Conservation (phyloP, 352 stramenopile species). For the Phytopythium litorale region DNA sequence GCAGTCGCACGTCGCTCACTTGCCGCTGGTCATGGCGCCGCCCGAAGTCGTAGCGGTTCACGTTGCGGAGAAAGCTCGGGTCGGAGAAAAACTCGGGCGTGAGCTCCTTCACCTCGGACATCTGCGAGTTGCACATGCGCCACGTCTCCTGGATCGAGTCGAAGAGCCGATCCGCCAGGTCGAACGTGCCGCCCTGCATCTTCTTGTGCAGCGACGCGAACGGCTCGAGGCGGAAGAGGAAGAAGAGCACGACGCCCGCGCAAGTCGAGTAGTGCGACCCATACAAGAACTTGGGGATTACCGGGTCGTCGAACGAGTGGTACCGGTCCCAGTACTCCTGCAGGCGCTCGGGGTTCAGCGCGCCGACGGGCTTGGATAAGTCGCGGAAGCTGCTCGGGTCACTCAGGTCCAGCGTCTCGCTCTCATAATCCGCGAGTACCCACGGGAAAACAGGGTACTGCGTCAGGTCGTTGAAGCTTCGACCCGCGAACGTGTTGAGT, state of each 20-base stretch:
- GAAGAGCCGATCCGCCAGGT: slow-evolving; percentile 98
- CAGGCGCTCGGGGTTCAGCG: slow-evolving; percentile 92
- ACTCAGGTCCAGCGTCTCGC: slow-evolving; percentile 63
- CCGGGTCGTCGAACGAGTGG: slow-evolving; percentile 87
- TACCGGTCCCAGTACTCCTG: slow-evolving; percentile 95
- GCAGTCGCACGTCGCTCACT: slow-evolving; percentile 95
- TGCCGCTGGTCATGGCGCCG: slow-evolving; percentile 70
- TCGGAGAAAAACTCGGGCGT: slow-evolving; percentile 98
- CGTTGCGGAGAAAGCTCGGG: slow-evolving; percentile 95
- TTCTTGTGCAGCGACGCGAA: slow-evolving; percentile 96
- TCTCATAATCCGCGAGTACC: slow-evolving; percentile 82
- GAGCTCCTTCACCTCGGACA: slow-evolving; percentile 99
- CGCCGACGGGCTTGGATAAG: slow-evolving; percentile 97
- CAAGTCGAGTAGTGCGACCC: slow-evolving; percentile 97
- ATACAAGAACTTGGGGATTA: slow-evolving; percentile 89
- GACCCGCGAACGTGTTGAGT: slow-evolving; percentile 88
- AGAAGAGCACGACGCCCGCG: slow-evolving; percentile 97
- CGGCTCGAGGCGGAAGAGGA: slow-evolving; percentile 97
- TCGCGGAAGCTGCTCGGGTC: slow-evolving; percentile 94
- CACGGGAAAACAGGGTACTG: slow-evolving; percentile 97
- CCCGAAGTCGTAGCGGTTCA: slow-evolving; percentile 95
- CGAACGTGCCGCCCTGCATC: slow-evolving; percentile 96
- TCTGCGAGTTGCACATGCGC: slow-evolving; percentile 96
- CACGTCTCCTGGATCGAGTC: slow-evolving; percentile 95
- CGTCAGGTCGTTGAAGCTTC: slow-evolving; percentile 90